Conservation (phyloP, 164 flowering plant species). For the Vitis rotundifolia region DNA sequence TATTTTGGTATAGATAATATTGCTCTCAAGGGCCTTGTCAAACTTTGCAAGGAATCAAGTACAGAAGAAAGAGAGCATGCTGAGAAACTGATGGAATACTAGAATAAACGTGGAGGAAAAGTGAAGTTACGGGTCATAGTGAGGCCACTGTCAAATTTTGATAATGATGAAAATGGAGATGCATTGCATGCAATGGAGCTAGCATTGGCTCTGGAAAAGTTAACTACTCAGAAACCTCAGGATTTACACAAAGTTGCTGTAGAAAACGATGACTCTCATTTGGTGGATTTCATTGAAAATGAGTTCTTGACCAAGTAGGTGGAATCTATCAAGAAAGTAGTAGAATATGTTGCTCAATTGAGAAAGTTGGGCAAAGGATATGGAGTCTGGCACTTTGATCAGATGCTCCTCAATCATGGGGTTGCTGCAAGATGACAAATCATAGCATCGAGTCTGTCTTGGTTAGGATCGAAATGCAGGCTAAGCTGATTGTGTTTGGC, state of each 20-base stretch:
- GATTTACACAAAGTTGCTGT: conserved; percentile 63
- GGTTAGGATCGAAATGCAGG: no score
- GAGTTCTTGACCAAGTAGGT: no score
- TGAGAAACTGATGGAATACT: conserved; percentile 90
- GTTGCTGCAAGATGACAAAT: conserved; percentile 29
- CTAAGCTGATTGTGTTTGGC: no score
- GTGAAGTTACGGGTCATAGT: no score
- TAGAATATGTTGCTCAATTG: conserved; percentile 90
- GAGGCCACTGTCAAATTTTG: no score
- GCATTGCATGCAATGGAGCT: no score
- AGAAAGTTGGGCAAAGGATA: conserved; percentile 95
- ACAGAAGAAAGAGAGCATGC: conserved; percentile 89
- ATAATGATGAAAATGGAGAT: no score
- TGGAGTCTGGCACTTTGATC: conserved; percentile 96
- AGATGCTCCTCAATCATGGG: conserved; percentile 63
- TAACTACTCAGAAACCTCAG: conserved; percentile 71
- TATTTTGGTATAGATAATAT: conserved; percentile 94
- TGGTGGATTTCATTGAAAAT: conserved; percentile 75
- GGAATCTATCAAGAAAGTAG: conserved; percentile 78
- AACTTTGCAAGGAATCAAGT: conserved; percentile 92
- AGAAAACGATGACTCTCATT: conserved; percentile 58
- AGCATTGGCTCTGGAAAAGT: conserved; percentile 76
- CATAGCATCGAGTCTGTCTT: not conserved
- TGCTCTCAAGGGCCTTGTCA: conserved; percentile 89
- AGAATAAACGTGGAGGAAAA: conserved; percentile 85